Evolutionary conservation across 768 basidiomycete species (phyloP).

Genomic region (Boletus coccyginus): DNA sequence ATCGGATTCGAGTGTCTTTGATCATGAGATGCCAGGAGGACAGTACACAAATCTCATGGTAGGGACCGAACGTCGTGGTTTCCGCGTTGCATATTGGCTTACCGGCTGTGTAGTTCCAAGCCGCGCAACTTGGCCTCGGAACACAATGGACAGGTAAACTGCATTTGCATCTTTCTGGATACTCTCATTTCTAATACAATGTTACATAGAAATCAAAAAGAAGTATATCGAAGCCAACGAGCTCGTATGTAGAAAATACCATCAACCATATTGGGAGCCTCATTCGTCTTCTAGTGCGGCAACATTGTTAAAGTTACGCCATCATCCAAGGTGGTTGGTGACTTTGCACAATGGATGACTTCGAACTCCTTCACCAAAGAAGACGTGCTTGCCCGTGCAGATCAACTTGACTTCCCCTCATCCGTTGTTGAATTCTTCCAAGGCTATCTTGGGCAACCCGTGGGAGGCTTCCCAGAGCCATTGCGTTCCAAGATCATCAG

Average conservation of each 20-base stretch:
- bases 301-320: conserved; percentile 99
- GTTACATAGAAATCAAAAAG: conserved; percentile 80
- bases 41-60: conserved; percentile 95
- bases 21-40: conserved; percentile 99
- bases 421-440: conserved; percentile 99
- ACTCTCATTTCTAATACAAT: conserved; percentile 3
- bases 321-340: conserved; percentile 97
- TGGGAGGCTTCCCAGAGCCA: conserved; percentile 98
- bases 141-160: conserved; percentile 86
- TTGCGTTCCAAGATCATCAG: conserved; percentile 89
- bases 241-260: conserved; percentile 55
- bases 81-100: conserved; percentile 18
- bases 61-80: conserved; percentile 23
- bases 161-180: conserved; percentile 5
- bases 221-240: conserved; percentile 98
- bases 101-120: conserved; percentile 78
- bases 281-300: conserved; percentile 62
- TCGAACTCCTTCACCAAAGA: conserved; percentile 86
- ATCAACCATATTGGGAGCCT: not conserved
- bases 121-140: conserved; percentile 92
- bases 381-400: conserved; percentile 83
- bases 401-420: conserved; percentile 94
- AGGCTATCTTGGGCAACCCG: conserved; percentile 96
- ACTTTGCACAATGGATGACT: conserved; percentile 99
- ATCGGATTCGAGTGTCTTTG: conserved; percentile 97